These are phyloP conservation scores for Viola odorata DNA, from an alignment of 345 rosid species.

Conservation along the genomic window DNA sequence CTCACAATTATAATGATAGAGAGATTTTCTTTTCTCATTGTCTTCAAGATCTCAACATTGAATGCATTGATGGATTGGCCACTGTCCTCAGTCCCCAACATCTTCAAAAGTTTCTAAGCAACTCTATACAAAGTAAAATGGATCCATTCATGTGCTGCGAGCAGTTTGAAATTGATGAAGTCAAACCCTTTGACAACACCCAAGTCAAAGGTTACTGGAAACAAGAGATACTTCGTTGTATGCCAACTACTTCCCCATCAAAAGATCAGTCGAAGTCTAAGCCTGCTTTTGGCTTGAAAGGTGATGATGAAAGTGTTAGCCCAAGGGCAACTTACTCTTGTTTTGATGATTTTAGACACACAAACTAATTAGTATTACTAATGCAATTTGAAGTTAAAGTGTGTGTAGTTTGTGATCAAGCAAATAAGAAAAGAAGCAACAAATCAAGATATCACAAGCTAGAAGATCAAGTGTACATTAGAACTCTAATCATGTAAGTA, in stretches of 20 bases:
- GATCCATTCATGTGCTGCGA: slow-evolving; percentile 58
- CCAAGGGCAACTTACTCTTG: too few relatives aligned
- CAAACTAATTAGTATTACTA: too few relatives aligned
- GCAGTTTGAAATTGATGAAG: slow-evolving; percentile 48
- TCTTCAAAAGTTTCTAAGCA: slow-evolving; percentile 43
- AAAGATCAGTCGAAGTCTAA: slow-evolving; percentile 21
- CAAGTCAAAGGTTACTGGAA: slow-evolving; percentile 72
- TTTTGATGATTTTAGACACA: too few relatives aligned
- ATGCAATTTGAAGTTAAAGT: too few relatives aligned
- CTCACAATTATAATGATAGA: slow-evolving; percentile 54
- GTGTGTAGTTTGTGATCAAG: too few relatives aligned
- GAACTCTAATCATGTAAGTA: too few relatives aligned
- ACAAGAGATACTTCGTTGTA: slow-evolving; percentile 47
- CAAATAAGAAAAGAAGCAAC: too few relatives aligned
- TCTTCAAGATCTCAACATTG: slow-evolving; percentile 82
- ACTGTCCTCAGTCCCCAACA: slow-evolving; percentile 72
- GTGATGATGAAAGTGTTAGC: slow-evolving; percentile 22
- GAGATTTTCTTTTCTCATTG: slow-evolving; percentile 82
- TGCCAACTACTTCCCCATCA: slow-evolving; percentile 23
- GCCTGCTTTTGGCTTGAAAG: slow-evolving; percentile 17
- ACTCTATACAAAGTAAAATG: slow-evolving; percentile 21
- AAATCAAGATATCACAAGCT: too few relatives aligned
- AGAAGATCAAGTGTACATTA: too few relatives aligned
- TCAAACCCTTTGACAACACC: slow-evolving; percentile 62
- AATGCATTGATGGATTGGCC: slow-evolving; percentile 87